Conservation (phyloP, 345 rosid genomes). For the Arabidopsis suecica region DNA sequence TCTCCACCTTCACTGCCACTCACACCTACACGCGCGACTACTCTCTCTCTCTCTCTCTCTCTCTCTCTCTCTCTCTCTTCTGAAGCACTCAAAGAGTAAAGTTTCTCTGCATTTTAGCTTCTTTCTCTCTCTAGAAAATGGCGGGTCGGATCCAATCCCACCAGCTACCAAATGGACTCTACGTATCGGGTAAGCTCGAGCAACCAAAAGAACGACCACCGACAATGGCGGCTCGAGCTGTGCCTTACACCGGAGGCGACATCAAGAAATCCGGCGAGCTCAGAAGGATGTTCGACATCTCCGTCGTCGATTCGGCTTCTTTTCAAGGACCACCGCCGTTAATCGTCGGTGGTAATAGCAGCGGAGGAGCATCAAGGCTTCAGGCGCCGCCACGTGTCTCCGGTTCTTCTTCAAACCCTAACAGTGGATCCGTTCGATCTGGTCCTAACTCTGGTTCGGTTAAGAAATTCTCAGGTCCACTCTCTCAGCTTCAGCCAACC, state of each 20-base stretch:
- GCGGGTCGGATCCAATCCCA: conserved; percentile 80
- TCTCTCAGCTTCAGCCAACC: conserved; percentile 75
- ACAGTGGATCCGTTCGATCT: conserved; percentile 89
- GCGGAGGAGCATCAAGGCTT: conserved; percentile 47
- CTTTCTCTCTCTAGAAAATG: conserved; percentile 51
- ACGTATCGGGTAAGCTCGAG: conserved; percentile 83
- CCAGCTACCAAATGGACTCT: conserved; percentile 82
- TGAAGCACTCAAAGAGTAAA: conserved; percentile 47
- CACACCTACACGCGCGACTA: conserved; percentile 41
- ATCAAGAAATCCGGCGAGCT: conserved; percentile 93
- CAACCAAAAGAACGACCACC: conserved; percentile 75
- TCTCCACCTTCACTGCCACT: conserved; percentile 41
- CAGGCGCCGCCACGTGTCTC: conserved; percentile 55
- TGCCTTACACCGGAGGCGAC: conserved; percentile 93
- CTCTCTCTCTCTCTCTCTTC: conserved; percentile 41
- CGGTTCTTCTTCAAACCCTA: conserved; percentile 62
- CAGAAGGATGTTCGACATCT: conserved; percentile 93
- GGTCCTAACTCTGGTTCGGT: conserved; percentile 78
- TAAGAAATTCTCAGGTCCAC: conserved; percentile 76
- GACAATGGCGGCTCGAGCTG: conserved; percentile 77
- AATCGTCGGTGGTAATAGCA: conserved; percentile 47
- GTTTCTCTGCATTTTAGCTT: conserved; percentile 33
- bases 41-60: conserved; percentile 41
- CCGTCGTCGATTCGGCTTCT: conserved; percentile 47
- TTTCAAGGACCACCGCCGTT: conserved; percentile 45